Conservation (phyloP, 371 early-diverging fungal species). For the Mucor lusitanicus region DNA sequence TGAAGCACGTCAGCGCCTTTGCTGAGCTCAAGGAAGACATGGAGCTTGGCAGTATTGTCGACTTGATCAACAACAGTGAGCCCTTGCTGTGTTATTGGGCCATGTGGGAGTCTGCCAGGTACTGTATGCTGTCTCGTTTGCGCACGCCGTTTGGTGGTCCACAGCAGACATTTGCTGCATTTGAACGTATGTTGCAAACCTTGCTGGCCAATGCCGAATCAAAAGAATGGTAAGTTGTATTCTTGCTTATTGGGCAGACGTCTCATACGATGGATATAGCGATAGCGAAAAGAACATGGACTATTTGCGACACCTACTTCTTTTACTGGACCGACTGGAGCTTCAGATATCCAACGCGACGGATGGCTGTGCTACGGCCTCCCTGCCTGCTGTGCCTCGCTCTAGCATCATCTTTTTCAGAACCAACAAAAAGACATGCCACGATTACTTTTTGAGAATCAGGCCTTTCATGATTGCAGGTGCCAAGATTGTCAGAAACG, state of each 20-base stretch:
- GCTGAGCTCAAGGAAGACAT: slow-evolving; percentile 26
- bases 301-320: slow-evolving; percentile 37
- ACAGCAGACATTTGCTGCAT: slow-evolving; percentile 71
- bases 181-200: slow-evolving; percentile 60
- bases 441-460: slow-evolving; percentile 76
- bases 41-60: slow-evolving; percentile 21
- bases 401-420: slow-evolving; percentile 71
- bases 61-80: slow-evolving; percentile 29
- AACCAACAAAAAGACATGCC: slow-evolving; percentile 72
- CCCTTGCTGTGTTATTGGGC: slow-evolving; percentile 68
- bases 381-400: slow-evolving; percentile 64
- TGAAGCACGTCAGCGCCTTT: slow-evolving; percentile 21
- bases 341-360: slow-evolving; percentile 72
- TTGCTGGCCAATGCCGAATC: slow-evolving; percentile 12
- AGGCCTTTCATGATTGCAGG: slow-evolving; percentile 51
- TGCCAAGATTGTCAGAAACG: slow-evolving; percentile 42
- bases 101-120: slow-evolving; percentile 78
- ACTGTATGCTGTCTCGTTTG: slow-evolving; percentile 70
- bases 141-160: slow-evolving; percentile 80
- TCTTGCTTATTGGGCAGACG: background rate
- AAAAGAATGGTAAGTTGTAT: background rate
- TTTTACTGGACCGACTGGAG: slow-evolving; percentile 73
- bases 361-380: slow-evolving; percentile 59
- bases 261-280: background rate
- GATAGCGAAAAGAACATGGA: slow-evolving; percentile 1